Base-by-base conservation (phyloP, 2,329 filamentous ascomycete species). In the Beauveria caledonica region DNA sequence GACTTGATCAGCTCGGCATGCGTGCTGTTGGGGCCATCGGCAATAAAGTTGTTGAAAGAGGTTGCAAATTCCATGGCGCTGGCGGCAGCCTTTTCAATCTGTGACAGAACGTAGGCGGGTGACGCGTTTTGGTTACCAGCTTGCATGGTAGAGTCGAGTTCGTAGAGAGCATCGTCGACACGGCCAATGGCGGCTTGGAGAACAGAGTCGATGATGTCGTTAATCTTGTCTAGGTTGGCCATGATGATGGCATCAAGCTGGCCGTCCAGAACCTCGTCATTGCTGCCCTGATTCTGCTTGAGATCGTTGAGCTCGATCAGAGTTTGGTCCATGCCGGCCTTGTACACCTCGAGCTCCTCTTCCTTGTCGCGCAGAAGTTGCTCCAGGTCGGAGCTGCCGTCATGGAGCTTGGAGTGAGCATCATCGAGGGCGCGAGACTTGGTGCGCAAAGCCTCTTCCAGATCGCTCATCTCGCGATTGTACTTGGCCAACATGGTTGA, bases 71-170 rank as follows among this genome's bases (percentile, higher is more conserved):
- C 94, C 74, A 95, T 97, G 13, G 94, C 91, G 65, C 87, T 96
- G 10, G 92, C 86, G 8, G 92, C 94, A 0, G 94, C 92, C 78
- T 97, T 99, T 72, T 99, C 94, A 62, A 97, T 92, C 73, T 97
- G 93, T 2, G 93, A 97, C 55, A 99, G 80, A 13, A 99, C 92
- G 71, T 95, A 97, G 1, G 93, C 85, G 15, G 94, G 92, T 45
- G 92, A 96, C 1, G 94, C 94, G 69, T 95, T 99, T 76, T 97
- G 94, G 77, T 99, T 99, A 73, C 94, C 94, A 45, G 93, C 94
- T 73, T 97, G 93, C 92, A 97, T 97, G 21, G 89, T 89, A 21
- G 94, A 97, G 74, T 99, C 94, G 48, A 99, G 81, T 74, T 99
- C 94, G 76, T 99, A 99, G 40, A 99, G 80, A 48, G 94, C 92